These are phyloP conservation scores for Solanum clarkiae DNA, from an alignment of 257 asterid genomes.

Conservation along the genomic window DNA sequence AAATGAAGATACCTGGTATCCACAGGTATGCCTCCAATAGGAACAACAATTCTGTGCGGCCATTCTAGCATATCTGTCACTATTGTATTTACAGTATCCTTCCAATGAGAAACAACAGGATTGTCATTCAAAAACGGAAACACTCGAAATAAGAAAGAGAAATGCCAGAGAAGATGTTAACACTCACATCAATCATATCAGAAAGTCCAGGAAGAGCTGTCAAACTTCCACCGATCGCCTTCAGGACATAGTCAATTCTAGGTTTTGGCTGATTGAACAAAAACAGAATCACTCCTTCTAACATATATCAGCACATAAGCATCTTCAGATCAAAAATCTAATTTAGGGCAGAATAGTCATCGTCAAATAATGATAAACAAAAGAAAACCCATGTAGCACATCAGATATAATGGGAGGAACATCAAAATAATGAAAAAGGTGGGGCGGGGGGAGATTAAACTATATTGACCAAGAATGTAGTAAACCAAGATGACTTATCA, in stretches of 20 bases:
- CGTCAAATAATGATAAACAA: neutral
- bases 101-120: constrained; percentile 3
- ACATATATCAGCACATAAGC: neutral
- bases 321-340: neutral
- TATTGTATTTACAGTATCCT: constrained; percentile 88
- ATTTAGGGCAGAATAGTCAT: neutral
- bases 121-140: constrained; percentile 10
- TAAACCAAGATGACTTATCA: neutral
- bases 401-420: neutral
- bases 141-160: neutral
- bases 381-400: neutral
- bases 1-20: constrained; percentile 54
- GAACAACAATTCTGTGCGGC: constrained; percentile 99
- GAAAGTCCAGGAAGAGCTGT: constrained; percentile 93
- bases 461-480: neutral
- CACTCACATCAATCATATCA: constrained; percentile 93
- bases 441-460: neutral
- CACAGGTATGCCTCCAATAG: constrained; percentile 77
- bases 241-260: constrained; percentile 78
- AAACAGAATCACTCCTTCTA: neutral
- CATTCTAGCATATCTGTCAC: constrained; percentile 89
- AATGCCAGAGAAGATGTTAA: neutral
- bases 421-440: neutral
- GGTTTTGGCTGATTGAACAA: constrained; percentile 74
- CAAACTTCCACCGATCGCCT: constrained; percentile 97